Evolutionary conservation across 768 basidiomycete species (phyloP), one percentile per base, ranked within the genome.

Genomic region (Pleurotus tuber-regium): DNA sequence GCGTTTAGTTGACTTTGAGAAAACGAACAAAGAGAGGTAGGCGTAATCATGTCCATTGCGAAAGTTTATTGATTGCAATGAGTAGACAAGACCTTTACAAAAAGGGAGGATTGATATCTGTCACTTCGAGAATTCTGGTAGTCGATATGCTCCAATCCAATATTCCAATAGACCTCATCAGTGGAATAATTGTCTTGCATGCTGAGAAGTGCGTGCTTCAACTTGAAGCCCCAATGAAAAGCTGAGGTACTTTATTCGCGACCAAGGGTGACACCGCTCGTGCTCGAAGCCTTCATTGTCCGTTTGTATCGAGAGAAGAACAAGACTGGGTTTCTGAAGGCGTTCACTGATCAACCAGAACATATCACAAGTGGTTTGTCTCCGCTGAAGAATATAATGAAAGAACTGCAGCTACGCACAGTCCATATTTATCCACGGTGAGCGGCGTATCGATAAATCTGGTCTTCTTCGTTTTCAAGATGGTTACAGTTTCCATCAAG

Each of bases 321-420:
- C 71, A 82, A 78, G 64, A 76, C 74, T 2, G 96, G 96, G 1
- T 99, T 98, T 66, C 73, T 98, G 57, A 98, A 99, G 67, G 97
- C 93, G 0, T 97, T 99, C 63, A 92, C 93, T 2, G 97, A 98
- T 66, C 89, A 98, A 60, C 94, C 96, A 3, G 97, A 98, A 65
- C 83, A 88, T 55, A 97, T 99, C 54, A 94, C 89, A 0, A 91
- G 84, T 55, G 96, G 95, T 1, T 69, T 98, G 65, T 92, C 91
- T 1, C 97, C 97, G 1, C 73, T 99, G 18, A 89, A 86, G 60
- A 93, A 87, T 48, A 88, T 96, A 55, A 84, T 99, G 81, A 92
- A 93, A 54, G 92, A 96, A 64, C 77, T 98, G 5, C 91, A 94
- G 57, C 72, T 98, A 40, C 81, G 90, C 18, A 84, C 77, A n/a